phyloP scores from a whole-genome alignment of 2,329 filamentous ascomycete species.

The Arthrocladium fulminans region DNA sequence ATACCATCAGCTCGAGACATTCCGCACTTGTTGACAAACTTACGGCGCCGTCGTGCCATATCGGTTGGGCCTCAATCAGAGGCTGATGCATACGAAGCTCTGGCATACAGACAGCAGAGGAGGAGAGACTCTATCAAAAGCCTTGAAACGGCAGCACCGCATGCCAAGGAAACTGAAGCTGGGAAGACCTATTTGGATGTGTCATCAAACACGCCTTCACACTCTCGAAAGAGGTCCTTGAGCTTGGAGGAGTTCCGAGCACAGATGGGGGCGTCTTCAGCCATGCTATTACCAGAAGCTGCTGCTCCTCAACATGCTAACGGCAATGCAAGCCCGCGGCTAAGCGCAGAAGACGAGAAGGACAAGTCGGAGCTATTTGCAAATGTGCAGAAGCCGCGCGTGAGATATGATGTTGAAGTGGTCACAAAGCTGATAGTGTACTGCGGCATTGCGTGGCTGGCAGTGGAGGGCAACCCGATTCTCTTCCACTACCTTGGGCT shows the following conservation, averaged over 20 bases:
- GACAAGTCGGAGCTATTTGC: slow-evolving; percentile 73
- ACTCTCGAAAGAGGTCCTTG: slow-evolving; percentile 17
- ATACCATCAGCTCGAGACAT: slow-evolving; percentile 84
- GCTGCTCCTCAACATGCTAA: slow-evolving; percentile 22
- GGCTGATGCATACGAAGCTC: slow-evolving; percentile 88
- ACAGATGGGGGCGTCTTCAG: slow-evolving; percentile 61
- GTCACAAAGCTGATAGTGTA: slow-evolving; percentile 96
- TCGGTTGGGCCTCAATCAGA: slow-evolving; percentile 92
- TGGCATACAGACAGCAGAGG: slow-evolving; percentile 75
- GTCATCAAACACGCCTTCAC: background rate
- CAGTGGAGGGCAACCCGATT: slow-evolving; percentile 64
- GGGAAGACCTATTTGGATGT: slow-evolving; percentile 11
- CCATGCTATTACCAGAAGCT: slow-evolving; percentile 22
- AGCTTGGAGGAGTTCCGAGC: slow-evolving; percentile 58
- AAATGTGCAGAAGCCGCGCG: slow-evolving; percentile 71
- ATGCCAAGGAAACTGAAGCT: slow-evolving; percentile 10
- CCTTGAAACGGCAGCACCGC: slow-evolving; percentile 11
- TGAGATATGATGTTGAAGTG: slow-evolving; percentile 96
- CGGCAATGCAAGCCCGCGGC: background rate
- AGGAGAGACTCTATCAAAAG: slow-evolving; percentile 48
- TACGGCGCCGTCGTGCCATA: slow-evolving; percentile 68
- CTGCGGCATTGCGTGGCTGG: slow-evolving; percentile 80
- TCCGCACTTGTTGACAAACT: slow-evolving; percentile 68
- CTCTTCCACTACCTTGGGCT: slow-evolving; percentile 50
- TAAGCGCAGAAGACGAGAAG: slow-evolving; percentile 25